phyloP scores from a whole-genome alignment of 805 yeast genomes.

The Wickerhamomyces alni region DNA sequence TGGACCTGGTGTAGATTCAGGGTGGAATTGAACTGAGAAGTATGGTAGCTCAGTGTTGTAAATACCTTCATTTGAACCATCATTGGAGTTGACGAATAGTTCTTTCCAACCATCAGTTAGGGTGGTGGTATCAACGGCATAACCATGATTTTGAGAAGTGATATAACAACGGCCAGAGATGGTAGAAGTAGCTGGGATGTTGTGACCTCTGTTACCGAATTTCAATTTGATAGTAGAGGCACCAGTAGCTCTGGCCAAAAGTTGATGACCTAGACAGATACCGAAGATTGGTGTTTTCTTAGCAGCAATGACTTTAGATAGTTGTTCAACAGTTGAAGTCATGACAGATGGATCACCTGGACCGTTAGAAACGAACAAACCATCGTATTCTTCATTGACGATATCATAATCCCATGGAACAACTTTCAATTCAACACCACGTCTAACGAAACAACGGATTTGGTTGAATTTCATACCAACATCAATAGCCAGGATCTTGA shows the following conservation, averaged over 20 bases:
- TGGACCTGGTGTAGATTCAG: conserved; percentile 99
- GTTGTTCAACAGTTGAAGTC: conserved; percentile 55
- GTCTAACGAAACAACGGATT: conserved; percentile 89
- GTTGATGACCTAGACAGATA: conserved; percentile 97
- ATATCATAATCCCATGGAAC: conserved; percentile 95
- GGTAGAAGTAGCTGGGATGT: conserved; percentile 89
- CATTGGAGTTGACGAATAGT: conserved; percentile 91
- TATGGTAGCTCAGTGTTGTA: conserved; percentile 82
- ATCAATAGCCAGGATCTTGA: conserved; percentile 86
- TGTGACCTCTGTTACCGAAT: conserved; percentile 99
- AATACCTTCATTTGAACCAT: conserved; percentile 97
- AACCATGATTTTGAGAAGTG: conserved; percentile 98
- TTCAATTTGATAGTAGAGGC: conserved; percentile 88
- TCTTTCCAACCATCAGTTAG: conserved; percentile 84
- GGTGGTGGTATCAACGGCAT: conserved; percentile 83
- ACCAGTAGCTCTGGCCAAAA: conserved; percentile 91
- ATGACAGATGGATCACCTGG: conserved; percentile 98
- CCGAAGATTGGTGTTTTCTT: conserved; percentile 90
- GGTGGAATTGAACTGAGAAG: conserved; percentile 98
- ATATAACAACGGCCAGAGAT: conserved; percentile 95
- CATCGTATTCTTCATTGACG: conserved; percentile 78
- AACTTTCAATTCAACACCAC: conserved; percentile 94
- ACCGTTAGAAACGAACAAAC: conserved; percentile 94
- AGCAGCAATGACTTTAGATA: conserved; percentile 50
- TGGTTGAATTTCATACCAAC: conserved; percentile 98